Evolutionary conservation across 1,284 basidiomycete genomes (phyloP).

Genomic region (Leccinum fuscescens): DNA sequence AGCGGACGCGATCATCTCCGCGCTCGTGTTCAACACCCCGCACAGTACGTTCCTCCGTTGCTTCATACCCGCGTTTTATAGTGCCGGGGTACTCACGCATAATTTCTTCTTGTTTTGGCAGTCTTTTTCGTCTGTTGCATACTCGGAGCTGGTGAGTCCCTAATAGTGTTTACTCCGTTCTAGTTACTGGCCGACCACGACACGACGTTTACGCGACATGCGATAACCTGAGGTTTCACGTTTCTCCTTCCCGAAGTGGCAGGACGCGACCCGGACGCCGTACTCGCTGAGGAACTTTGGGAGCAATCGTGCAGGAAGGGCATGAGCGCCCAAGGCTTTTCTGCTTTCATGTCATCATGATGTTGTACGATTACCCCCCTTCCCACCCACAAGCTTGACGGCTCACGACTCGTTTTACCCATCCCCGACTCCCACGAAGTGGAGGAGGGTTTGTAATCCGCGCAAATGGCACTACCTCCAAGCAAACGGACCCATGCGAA

Average conservation of each 20-base stretch:
- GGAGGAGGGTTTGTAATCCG: too few species aligned
- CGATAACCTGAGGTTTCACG: conserved; percentile 45
- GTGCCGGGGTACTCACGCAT: conserved; percentile 6
- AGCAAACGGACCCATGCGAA: too few species aligned
- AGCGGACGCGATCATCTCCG: conserved; percentile 78
- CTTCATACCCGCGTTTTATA: conserved; percentile 2
- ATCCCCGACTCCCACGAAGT: too few species aligned
- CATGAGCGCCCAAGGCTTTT: neutral
- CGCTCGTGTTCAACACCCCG: conserved; percentile 75
- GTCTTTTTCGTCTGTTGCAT: conserved; percentile 63
- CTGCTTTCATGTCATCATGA: neutral
- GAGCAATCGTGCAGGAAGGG: conserved; percentile 18
- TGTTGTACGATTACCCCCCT: neutral
- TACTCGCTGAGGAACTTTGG: conserved; percentile 54
- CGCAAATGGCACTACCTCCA: too few species aligned
- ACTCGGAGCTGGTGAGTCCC: conserved; percentile 45
- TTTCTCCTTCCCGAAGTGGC: conserved; percentile 81
- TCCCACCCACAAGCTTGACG: neutral
- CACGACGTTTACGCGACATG: neutral
- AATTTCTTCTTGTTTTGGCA: conserved; percentile 19
- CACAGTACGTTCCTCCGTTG: conserved; percentile 37
- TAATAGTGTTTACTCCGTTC: neutral
- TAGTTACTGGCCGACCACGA: neutral
- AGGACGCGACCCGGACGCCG: conserved; percentile 67
- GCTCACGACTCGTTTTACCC: neutral